Evolutionary conservation across 1,284 basidiomycete species (phyloP).

Genomic region (Rhodofomes roseus): DNA sequence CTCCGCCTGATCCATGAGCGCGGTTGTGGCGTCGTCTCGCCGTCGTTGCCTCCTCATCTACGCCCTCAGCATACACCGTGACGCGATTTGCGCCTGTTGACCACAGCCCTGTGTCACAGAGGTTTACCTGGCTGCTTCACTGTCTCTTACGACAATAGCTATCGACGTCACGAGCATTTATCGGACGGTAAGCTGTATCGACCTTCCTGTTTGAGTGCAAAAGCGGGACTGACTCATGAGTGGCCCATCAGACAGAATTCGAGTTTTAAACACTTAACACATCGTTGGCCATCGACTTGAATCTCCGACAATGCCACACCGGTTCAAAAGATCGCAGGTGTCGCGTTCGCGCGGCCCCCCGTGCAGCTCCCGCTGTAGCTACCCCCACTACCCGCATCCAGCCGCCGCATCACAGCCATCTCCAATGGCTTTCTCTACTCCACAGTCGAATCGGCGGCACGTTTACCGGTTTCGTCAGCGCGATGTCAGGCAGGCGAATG

Average conservation of each 20-base stretch:
- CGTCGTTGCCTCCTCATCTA: background rate
- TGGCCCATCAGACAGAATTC: background rate
- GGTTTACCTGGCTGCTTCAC: no score
- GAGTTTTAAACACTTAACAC: background rate
- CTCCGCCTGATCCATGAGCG: background rate
- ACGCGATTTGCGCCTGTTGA: background rate
- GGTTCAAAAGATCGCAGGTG: background rate
- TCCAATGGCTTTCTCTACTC: background rate
- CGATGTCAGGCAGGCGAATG: background rate
- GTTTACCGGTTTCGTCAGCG: background rate
- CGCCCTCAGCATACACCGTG: background rate
- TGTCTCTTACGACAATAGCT: background rate
- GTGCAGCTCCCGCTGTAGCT: background rate
- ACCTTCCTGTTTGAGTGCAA: background rate
- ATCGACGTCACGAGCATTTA: background rate
- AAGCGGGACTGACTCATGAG: background rate
- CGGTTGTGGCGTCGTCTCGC: background rate
- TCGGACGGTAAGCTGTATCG: background rate
- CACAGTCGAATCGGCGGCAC: background rate
- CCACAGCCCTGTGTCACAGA: background rate
- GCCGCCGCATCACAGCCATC: background rate
- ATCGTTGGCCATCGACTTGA: no score
- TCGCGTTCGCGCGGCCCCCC: background rate
- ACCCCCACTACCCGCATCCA: background rate
- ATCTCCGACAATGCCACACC: slow-evolving; percentile 1